phyloP scores from a whole-genome alignment of 1,284 basidiomycete genomes.

The Trichosporon ovoides region DNA sequence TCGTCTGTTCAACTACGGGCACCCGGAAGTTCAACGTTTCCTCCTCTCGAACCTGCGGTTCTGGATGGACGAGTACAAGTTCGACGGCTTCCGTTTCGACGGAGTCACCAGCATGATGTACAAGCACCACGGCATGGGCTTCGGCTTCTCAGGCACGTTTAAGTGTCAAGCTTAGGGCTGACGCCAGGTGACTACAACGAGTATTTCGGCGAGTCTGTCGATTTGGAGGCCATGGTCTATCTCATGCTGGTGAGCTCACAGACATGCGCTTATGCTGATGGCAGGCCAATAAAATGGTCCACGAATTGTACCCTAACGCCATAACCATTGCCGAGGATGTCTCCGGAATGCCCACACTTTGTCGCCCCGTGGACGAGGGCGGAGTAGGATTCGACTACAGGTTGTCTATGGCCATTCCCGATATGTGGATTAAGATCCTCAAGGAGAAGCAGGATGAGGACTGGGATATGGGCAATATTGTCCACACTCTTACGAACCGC shows the following conservation, averaged over 20 bases:
- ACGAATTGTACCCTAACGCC: conserved; percentile 67
- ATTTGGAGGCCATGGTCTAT: conserved; percentile 86
- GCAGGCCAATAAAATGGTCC: conserved; percentile 87
- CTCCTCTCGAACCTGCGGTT: conserved; percentile 89
- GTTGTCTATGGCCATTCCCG: conserved; percentile 94
- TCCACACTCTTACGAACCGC: conserved; percentile 84
- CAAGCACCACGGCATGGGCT: conserved; percentile 91
- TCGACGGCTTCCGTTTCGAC: conserved; percentile 97
- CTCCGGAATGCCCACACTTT: conserved; percentile 94
- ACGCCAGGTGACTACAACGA: conserved; percentile 78
- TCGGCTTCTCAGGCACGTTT: conserved; percentile 77
- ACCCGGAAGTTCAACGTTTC: conserved; percentile 90
- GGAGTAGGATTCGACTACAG: conserved; percentile 97
- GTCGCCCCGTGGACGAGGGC: conserved; percentile 70
- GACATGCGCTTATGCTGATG: background rate
- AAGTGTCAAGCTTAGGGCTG: conserved; percentile 4
- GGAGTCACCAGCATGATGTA: conserved; percentile 99
- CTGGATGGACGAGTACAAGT: conserved; percentile 91
- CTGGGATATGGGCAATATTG: conserved; percentile 85
- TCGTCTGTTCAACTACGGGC: conserved; percentile 91
- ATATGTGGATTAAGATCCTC: conserved; percentile 99
- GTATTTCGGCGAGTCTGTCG: conserved; percentile 83
- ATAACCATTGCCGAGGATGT: conserved; percentile 95
- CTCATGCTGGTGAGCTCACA: conserved; percentile 82
- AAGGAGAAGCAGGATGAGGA: conserved; percentile 84